A percentile compares a stretch with the other conserved stretches of the same genome.
Evolutionary conservation across 2,329 filamentous ascomycete genomes (phyloP).

Genomic region (Colletotrichum tropicale): DNA sequence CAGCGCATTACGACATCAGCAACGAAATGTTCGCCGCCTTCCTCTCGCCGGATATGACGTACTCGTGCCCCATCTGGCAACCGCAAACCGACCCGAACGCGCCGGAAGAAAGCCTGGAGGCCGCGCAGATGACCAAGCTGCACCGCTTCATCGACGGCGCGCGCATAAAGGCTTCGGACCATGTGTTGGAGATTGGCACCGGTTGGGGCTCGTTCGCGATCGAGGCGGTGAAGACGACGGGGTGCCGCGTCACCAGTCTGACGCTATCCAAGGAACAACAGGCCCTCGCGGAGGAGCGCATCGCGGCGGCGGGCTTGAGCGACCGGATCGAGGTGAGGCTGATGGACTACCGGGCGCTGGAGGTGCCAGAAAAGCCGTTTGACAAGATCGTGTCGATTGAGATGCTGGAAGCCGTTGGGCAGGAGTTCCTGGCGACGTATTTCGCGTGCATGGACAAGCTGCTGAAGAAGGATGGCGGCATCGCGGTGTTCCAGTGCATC

Average conservation of each 20-base stretch:
- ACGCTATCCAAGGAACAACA: conserved; percentile 75
- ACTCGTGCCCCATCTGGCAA: conserved; percentile 73
- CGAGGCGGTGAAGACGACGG: conserved; percentile 67
- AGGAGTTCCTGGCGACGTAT: conserved; percentile 70
- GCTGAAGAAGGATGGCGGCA: conserved; percentile 68
- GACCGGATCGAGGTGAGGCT: conserved; percentile 68
- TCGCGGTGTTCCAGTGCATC: conserved; percentile 78
- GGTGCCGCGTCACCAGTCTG: conserved; percentile 71
- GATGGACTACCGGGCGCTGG: conserved; percentile 71
- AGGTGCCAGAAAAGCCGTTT: conserved; percentile 57
- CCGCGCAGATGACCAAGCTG: conserved; percentile 72
- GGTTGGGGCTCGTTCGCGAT: conserved; percentile 80
- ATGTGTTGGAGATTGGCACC: conserved; percentile 77
- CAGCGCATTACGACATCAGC: conserved; percentile 77
- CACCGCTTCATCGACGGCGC: conserved; percentile 69
- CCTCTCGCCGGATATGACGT: conserved; percentile 77
- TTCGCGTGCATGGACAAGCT: conserved; percentile 68
- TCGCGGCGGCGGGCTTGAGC: conserved; percentile 62
- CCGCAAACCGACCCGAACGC: conserved; percentile 41
- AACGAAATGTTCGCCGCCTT: conserved; percentile 80
- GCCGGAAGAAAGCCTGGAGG: conserved; percentile 62
- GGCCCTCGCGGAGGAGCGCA: conserved; percentile 67
- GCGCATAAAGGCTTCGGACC: conserved; percentile 66
- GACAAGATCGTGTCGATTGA: conserved; percentile 79
- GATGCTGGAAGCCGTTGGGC: conserved; percentile 78